Evolutionary conservation across 345 rosid genomes (phyloP).

Genomic region (Citrus inodora): DNA sequence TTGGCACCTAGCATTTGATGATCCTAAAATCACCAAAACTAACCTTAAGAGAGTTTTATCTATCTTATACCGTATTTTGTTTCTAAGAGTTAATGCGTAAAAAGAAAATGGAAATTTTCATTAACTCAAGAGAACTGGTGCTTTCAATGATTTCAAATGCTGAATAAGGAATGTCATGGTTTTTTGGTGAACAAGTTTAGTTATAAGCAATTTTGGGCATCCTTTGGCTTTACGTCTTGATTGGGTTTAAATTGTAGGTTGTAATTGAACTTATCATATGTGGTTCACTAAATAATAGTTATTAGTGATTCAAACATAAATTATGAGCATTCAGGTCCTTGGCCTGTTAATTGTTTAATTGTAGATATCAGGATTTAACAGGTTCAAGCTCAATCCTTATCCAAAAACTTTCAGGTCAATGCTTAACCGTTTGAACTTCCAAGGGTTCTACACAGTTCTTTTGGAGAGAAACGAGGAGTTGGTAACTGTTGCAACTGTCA

Average conservation of each 20-base stretch:
- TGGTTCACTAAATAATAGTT: not conserved
- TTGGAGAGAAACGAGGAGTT: conserved; percentile 71
- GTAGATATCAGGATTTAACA: not conserved
- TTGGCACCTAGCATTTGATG: not conserved
- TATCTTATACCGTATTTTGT: not conserved
- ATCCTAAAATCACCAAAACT: not conserved
- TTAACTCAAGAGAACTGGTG: not conserved
- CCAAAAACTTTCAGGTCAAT: conserved; percentile 46
- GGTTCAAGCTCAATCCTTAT: conserved; percentile 5
- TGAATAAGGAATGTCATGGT: not conserved
- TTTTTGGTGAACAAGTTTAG: not conserved
- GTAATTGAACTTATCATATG: not conserved
- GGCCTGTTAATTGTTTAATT: not conserved
- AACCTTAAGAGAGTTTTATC: not conserved
- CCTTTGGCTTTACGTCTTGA: not conserved
- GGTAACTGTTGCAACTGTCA: conserved; percentile 57
- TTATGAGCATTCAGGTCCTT: not conserved
- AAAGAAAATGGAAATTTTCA: not conserved
- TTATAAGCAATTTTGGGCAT: not conserved
- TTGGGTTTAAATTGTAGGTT: not conserved
- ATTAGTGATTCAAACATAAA: not conserved
- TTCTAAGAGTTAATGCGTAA: not conserved
- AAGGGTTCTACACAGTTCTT: conserved; percentile 71
- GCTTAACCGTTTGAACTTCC: conserved; percentile 63
- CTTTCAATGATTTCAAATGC: not conserved